Percentiles rank a stretch among this genome's conserved stretches.
phyloP scores from a whole-genome alignment of 2,329 filamentous ascomycete species.

The Periconia macrospinosa region DNA sequence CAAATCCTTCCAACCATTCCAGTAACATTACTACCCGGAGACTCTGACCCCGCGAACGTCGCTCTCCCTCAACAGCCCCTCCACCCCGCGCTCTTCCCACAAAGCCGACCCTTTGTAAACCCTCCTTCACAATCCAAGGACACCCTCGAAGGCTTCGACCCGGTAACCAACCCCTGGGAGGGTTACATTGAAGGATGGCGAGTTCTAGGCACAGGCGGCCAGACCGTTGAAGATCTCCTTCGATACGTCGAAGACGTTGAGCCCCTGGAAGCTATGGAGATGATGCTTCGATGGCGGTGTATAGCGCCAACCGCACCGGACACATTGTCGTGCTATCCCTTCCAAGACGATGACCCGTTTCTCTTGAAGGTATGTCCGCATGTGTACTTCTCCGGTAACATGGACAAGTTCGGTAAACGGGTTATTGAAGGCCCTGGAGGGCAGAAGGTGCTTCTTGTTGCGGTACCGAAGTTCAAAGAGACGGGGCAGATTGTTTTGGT shows the following conservation, averaged over 20 bases:
- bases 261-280: constrained; percentile 87
- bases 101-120: constrained; percentile 68
- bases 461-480: constrained; percentile 78
- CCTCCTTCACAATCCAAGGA: constrained; percentile 44
- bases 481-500: constrained; percentile 81
- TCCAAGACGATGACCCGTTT: constrained; percentile 90
- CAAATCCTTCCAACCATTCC: constrained; percentile 83
- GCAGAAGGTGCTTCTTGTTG: constrained; percentile 75
- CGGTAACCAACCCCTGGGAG: constrained; percentile 91
- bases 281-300: constrained; percentile 89
- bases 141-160: constrained; percentile 74
- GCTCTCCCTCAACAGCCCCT: constrained; percentile 91
- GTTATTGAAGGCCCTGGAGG: constrained; percentile 66
- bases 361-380: constrained; percentile 85
- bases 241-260: constrained; percentile 84
- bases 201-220: constrained; percentile 82
- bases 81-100: constrained; percentile 87
- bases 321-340: constrained; percentile 95
- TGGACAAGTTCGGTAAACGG: constrained; percentile 74
- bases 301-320: constrained; percentile 93
- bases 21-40: constrained; percentile 84
- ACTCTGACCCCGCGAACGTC: constrained; percentile 82
- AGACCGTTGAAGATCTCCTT: constrained; percentile 91
- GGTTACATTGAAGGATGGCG: constrained; percentile 89
- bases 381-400: constrained; percentile 86